Evolutionary conservation across 2,329 filamentous ascomycete genomes (phyloP).

Genomic region (Drechslerella stenobrocha): DNA sequence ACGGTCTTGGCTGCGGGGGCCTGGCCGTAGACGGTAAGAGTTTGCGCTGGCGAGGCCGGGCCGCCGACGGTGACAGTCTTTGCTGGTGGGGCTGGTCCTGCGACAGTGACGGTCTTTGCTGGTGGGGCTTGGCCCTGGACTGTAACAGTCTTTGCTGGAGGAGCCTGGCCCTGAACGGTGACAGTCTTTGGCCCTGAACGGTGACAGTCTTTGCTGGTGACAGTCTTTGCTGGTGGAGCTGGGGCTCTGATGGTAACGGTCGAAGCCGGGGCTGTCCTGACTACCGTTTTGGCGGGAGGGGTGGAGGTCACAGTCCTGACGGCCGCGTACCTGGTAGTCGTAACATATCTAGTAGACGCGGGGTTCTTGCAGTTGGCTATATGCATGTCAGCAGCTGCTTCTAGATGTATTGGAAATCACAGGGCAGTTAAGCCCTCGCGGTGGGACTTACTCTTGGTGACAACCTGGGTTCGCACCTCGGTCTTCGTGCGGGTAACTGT

Average conservation of each 20-base stretch:
- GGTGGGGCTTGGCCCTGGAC: background rate
- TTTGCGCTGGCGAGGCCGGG: background rate
- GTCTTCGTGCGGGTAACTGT: background rate
- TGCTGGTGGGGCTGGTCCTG: conserved; percentile 4
- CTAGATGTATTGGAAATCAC: background rate
- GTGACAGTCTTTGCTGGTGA: conserved; percentile 1
- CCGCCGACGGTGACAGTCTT: background rate
- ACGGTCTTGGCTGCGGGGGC: conserved; percentile 10
- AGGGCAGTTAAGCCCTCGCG: no score
- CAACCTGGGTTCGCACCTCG: background rate
- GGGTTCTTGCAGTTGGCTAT: conserved; percentile 5
- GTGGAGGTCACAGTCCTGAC: background rate
- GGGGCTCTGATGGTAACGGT: background rate
- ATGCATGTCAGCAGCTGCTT: background rate
- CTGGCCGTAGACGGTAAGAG: background rate
- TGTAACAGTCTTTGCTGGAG: conserved; percentile 1
- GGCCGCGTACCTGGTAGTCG: background rate
- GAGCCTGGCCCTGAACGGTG: background rate
- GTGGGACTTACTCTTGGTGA: conserved; percentile 1
- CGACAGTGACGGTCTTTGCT: conserved; percentile 3
- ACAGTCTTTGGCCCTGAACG: background rate
- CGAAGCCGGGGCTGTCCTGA: background rate
- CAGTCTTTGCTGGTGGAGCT: background rate
- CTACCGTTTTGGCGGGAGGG: background rate
- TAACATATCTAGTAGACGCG: background rate